Conservation (phyloP, 371 early-diverging fungal genomes). For the Mortierella polycephala region DNA sequence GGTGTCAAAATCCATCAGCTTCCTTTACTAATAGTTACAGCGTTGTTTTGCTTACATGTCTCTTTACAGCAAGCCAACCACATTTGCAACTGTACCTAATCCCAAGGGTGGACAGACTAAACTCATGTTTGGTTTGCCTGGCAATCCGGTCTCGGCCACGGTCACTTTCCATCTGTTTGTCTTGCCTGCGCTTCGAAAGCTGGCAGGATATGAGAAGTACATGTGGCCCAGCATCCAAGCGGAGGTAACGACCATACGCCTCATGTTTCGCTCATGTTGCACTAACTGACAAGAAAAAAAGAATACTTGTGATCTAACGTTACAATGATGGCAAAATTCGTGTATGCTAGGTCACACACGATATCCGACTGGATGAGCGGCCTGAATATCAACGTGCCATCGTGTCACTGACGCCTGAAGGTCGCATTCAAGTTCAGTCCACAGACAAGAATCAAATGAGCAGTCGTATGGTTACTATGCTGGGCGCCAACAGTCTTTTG, state of each 20-base stretch:
- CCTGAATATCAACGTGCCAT: conserved; percentile 89
- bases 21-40: background rate
- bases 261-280: background rate
- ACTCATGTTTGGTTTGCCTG: conserved; percentile 89
- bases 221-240: conserved; percentile 66
- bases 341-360: conserved; percentile 41
- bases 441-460: conserved; percentile 82
- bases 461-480: conserved; percentile 83
- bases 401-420: conserved; percentile 49
- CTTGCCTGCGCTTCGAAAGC: conserved; percentile 81
- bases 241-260: conserved; percentile 58
- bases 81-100: conserved; percentile 82
- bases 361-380: conserved; percentile 75
- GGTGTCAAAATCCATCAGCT: background rate
- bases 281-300: no score
- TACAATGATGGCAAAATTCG: background rate
- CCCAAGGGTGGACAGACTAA: conserved; percentile 49
- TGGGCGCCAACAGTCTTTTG: conserved; percentile 83
- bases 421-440: conserved; percentile 65
- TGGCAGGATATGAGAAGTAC: conserved; percentile 70
- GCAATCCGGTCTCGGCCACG: conserved; percentile 92
- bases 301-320: no score
- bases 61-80: conserved; percentile 83
- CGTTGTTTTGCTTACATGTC: background rate
- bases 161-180: conserved; percentile 93